Evolutionary conservation across 192 early-diverging fungal species (phyloP).

Genomic region (Rhizophagus sp.): DNA sequence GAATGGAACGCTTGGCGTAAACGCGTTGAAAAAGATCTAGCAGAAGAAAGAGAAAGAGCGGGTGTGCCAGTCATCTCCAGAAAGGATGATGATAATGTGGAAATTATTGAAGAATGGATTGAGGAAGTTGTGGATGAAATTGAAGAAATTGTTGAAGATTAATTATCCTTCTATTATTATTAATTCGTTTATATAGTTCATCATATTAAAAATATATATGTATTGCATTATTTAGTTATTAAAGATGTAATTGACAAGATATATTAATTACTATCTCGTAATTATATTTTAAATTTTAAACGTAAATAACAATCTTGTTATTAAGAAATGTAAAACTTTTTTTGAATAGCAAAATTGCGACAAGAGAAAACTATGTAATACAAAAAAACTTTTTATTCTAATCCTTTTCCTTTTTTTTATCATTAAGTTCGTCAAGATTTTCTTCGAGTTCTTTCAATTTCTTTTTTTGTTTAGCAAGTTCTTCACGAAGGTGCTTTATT

Average conservation of each 20-base stretch:
- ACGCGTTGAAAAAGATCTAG: constrained; percentile 60
- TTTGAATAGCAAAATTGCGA: not conserved
- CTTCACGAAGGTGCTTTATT: constrained; percentile 39
- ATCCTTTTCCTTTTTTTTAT: constrained; percentile 18
- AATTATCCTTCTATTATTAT: constrained; percentile 25
- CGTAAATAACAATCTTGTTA: no score
- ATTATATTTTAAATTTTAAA: not conserved
- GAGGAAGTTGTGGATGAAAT: constrained; percentile 86
- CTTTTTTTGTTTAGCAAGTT: constrained; percentile 35
- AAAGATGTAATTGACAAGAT: not conserved
- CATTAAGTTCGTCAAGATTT: constrained; percentile 35
- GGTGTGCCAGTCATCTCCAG: constrained; percentile 48
- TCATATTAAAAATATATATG: no score
- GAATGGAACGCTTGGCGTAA: constrained; percentile 88
- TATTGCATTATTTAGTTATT: no score
- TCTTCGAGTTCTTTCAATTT: constrained; percentile 33
- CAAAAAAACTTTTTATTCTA: not conserved
- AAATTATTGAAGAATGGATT: constrained; percentile 81
- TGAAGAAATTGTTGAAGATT: constrained; percentile 79
- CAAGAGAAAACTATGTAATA: not conserved
- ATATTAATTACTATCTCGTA: not conserved
- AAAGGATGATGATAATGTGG: constrained; percentile 65
- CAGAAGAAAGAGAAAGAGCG: constrained; percentile 53
- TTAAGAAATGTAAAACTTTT: no score
- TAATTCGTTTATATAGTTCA: not conserved